phyloP scores from a whole-genome alignment of 768 basidiomycete genomes.

The Lactifluus pinguis region DNA sequence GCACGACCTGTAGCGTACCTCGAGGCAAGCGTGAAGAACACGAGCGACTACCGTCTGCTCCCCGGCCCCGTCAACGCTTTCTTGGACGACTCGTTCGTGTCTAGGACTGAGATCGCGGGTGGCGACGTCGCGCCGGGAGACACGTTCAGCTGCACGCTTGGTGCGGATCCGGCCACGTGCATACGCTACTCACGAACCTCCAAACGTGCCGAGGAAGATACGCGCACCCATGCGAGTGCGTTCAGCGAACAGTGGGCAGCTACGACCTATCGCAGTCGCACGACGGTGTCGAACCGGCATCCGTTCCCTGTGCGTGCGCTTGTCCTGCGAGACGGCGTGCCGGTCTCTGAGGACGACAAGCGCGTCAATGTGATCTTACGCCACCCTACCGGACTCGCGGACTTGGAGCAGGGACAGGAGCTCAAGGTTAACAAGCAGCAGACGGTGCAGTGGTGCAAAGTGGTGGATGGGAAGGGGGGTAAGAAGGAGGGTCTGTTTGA shows the following conservation, averaged over 20 bases:
- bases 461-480: conserved; percentile 37
- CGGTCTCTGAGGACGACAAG: conserved; percentile 32
- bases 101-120: conserved; percentile 36
- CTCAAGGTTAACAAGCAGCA: conserved; percentile 19
- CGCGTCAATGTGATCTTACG: conserved; percentile 37
- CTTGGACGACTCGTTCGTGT: conserved; percentile 47
- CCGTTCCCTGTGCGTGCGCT: conserved; percentile 36
- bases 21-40: conserved; percentile 40
- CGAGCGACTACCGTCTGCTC: conserved; percentile 47
- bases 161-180: conserved; percentile 28
- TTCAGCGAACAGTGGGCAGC: conserved; percentile 39
- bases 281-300: conserved; percentile 40
- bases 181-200: conserved; percentile 34
- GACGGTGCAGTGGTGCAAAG: conserved; percentile 29
- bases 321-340: conserved; percentile 38
- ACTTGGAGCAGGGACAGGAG: conserved; percentile 27
- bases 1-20: conserved; percentile 41
- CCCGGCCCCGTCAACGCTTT: conserved; percentile 47
- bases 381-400: conserved; percentile 39
- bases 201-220: conserved; percentile 25
- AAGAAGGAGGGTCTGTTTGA: conserved; percentile 50
- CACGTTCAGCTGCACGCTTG: conserved; percentile 47
- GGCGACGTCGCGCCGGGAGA: conserved; percentile 45
- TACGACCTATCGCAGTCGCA: conserved; percentile 33
- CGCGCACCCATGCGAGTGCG: conserved; percentile 22